Conservation (phyloP, 768 basidiomycete species). For the Lentinula sp. region DNA sequence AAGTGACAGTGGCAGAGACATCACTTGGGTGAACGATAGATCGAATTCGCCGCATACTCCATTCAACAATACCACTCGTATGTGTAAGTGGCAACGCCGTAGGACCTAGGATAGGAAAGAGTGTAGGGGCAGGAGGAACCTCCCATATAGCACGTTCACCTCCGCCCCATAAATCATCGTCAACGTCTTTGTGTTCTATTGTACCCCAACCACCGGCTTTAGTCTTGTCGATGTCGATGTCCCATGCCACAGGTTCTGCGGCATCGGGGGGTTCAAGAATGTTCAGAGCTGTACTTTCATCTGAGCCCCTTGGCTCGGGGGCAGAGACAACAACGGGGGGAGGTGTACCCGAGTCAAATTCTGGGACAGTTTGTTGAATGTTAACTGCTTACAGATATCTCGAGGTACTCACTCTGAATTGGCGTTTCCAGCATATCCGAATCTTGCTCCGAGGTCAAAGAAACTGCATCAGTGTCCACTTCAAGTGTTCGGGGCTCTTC, state of each 20-base stretch:
- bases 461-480: background rate
- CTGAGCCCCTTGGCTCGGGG: background rate
- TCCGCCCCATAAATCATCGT: background rate
- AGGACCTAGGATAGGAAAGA: constrained; percentile 46
- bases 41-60: constrained; percentile 52
- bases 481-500: background rate
- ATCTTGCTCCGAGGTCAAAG: constrained; percentile 23
- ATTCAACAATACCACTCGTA: constrained; percentile 59
- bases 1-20: constrained; percentile 13
- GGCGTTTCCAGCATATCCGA: constrained; percentile 14
- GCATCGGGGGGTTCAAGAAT: background rate
- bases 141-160: background rate
- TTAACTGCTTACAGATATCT: constrained; percentile 22
- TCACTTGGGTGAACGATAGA: constrained; percentile 34
- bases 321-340: background rate
- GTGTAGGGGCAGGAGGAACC: constrained; percentile 3
- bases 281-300: background rate
- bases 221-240: background rate
- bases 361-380: constrained; percentile 5
- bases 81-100: constrained; percentile 56
- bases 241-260: background rate
- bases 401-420: background rate
- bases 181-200: background rate
- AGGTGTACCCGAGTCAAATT: background rate
- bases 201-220: background rate